Percentiles rank a stretch among this genome's conserved stretches.
These are phyloP conservation scores for Aciculosporium take DNA, from an alignment of 2,329 filamentous ascomycete genomes.

Conservation along the genomic window DNA sequence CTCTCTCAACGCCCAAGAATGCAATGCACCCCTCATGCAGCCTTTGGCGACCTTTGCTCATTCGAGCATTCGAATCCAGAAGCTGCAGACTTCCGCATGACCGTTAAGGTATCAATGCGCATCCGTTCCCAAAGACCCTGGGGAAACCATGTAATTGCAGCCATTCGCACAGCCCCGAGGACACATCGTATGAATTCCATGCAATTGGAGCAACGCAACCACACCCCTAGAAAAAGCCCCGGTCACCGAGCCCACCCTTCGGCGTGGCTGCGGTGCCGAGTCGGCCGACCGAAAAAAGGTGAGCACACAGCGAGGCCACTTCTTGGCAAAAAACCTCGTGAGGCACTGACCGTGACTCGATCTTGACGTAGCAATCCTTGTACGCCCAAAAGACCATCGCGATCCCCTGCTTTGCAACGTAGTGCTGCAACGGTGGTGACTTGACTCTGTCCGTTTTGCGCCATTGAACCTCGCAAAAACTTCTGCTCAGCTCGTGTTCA, in stretches of 20 bases:
- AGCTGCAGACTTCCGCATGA: not conserved
- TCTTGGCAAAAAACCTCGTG: too few species aligned
- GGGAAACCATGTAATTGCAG: not conserved
- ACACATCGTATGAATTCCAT: too few species aligned
- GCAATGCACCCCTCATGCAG: not conserved
- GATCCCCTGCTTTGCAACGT: not conserved
- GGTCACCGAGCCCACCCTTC: constrained; percentile 4
- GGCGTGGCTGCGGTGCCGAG: constrained; percentile 4
- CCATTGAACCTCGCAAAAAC: not conserved
- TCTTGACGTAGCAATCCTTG: not conserved
- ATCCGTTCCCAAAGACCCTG: not conserved
- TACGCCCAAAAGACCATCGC: not conserved
- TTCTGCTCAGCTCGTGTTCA: not conserved
- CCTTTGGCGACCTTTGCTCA: not conserved
- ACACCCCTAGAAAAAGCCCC: not conserved
- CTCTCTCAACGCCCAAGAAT: too few species aligned
- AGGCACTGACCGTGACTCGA: not conserved
- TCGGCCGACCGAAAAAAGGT: not conserved
- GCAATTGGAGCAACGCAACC: not conserved
- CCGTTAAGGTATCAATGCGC: constrained; percentile 1
- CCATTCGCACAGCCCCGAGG: too few species aligned
- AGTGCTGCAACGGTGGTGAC: not conserved
- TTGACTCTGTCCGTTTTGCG: not conserved
- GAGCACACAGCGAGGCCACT: too few species aligned
- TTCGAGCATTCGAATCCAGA: not conserved